These are phyloP conservation scores for Entomortierella chlamydospora DNA, from an alignment of 192 early-diverging fungal genomes.

Conservation along the genomic window DNA sequence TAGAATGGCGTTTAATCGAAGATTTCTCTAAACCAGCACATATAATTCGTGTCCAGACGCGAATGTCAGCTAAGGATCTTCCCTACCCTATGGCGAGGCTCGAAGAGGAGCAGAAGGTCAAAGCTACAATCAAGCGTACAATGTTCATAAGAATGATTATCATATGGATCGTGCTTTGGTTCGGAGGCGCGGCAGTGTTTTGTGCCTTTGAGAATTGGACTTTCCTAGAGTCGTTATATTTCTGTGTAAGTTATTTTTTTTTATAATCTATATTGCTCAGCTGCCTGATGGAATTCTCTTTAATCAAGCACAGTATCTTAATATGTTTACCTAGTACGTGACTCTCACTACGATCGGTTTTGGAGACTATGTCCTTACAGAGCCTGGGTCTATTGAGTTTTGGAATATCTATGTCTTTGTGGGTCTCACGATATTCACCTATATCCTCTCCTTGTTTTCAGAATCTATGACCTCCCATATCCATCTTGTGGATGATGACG, in stretches of 20 bases:
- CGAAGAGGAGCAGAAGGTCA: conserved; percentile 38
- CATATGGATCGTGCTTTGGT: conserved; percentile 44
- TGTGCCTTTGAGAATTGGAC: conserved; percentile 44
- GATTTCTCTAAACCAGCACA: conserved; percentile 31
- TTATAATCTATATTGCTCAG: neutral
- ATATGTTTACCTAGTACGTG: conserved; percentile 19
- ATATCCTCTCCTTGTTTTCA: conserved; percentile 44
- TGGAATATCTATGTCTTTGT: conserved; percentile 53
- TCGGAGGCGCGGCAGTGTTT: conserved; percentile 49
- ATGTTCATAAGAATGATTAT: conserved; percentile 40
- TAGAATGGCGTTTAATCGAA: conserved; percentile 41
- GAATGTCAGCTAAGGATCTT: conserved; percentile 37
- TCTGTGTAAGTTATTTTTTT: conserved; percentile 34
- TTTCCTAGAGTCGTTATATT: conserved; percentile 41
- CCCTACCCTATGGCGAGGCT: conserved; percentile 27
- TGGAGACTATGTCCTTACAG: conserved; percentile 36
- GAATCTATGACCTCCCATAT: conserved; percentile 39
- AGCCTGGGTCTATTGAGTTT: conserved; percentile 53
- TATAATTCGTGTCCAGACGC: conserved; percentile 39
- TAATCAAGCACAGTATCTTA: no score
- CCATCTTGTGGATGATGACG: conserved; percentile 37
- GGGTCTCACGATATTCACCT: conserved; percentile 45
- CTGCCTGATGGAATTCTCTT: neutral
- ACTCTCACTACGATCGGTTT: conserved; percentile 49
- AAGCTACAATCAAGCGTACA: conserved; percentile 26